Conservation (phyloP, 2,329 filamentous ascomycete species). For the Ophiocordyceps robertsii region DNA sequence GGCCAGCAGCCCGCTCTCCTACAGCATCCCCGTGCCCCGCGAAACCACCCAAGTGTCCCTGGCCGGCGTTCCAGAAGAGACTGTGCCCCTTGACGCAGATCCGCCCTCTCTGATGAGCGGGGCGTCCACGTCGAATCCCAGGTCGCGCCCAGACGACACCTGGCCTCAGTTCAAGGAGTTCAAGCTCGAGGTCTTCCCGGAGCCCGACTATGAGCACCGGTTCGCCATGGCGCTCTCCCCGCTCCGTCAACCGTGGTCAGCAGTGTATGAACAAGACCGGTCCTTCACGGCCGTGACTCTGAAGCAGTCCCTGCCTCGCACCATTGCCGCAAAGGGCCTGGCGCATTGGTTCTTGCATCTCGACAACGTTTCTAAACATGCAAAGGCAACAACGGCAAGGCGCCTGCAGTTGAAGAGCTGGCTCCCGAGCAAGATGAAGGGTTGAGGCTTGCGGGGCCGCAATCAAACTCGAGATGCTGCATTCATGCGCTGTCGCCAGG, state of each 20-base stretch:
- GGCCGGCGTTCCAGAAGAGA: constrained; percentile 9
- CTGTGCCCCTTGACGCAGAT: neutral
- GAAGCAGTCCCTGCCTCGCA: constrained; percentile 23
- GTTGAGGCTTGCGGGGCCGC: neutral
- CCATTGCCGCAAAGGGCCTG: constrained; percentile 23
- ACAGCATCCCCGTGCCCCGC: constrained; percentile 21
- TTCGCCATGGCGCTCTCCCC: constrained; percentile 19
- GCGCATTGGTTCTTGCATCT: constrained; percentile 26
- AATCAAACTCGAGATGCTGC: neutral
- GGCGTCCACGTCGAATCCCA: neutral
- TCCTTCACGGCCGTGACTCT: constrained; percentile 24
- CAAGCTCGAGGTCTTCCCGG: constrained; percentile 25
- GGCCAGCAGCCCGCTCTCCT: constrained; percentile 31
- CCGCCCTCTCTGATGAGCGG: neutral
- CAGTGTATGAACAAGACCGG: constrained; percentile 13
- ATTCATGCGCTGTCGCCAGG: neutral
- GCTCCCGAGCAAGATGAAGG: constrained; percentile 10
- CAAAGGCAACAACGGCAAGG: constrained; percentile 6
- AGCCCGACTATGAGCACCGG: constrained; percentile 25
- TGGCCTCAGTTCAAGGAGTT: constrained; percentile 20
- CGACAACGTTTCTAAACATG: constrained; percentile 3
- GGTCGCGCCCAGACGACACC: neutral
- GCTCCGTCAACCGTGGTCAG: constrained; percentile 29
- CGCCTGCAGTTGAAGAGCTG: constrained; percentile 9
- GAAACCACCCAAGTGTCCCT: constrained; percentile 16